These are phyloP conservation scores for Saccharomycopsis guyanensis DNA, from an alignment of 805 yeast species.

Conservation along the genomic window DNA sequence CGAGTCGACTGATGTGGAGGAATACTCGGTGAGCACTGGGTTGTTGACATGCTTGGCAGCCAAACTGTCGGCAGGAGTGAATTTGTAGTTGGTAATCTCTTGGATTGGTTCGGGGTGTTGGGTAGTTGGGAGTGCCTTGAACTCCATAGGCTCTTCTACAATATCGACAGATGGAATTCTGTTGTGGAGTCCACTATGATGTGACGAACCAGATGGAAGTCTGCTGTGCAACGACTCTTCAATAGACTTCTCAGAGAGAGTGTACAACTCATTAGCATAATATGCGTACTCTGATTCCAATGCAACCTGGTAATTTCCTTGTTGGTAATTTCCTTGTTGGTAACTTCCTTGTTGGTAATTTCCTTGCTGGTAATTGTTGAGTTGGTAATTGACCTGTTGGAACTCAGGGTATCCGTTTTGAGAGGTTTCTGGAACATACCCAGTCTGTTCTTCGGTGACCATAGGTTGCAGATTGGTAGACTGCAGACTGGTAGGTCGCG, in stretches of 20 bases:
- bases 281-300: no score
- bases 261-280: conserved; percentile 12
- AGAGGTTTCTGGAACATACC: no score
- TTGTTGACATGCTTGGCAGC: neutral
- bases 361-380: no score
- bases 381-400: no score
- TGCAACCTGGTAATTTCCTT: no score
- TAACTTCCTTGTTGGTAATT: no score
- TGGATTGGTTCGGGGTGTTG: no score
- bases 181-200: neutral
- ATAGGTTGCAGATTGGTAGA: no score
- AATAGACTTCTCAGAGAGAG: conserved; percentile 17
- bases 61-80: neutral
- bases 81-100: neutral
- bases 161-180: neutral
- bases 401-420: no score
- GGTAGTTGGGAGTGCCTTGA: neutral
- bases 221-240: conserved; percentile 15
- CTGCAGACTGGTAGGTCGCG: no score
- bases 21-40: conserved; percentile 14
- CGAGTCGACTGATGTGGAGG: conserved; percentile 8
- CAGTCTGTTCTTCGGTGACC: no score
- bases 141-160: neutral
- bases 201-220: neutral
- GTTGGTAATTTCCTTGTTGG: no score